These are phyloP conservation scores for Pichia ethanolica DNA, from an alignment of 805 yeast genomes.

Conservation along the genomic window DNA sequence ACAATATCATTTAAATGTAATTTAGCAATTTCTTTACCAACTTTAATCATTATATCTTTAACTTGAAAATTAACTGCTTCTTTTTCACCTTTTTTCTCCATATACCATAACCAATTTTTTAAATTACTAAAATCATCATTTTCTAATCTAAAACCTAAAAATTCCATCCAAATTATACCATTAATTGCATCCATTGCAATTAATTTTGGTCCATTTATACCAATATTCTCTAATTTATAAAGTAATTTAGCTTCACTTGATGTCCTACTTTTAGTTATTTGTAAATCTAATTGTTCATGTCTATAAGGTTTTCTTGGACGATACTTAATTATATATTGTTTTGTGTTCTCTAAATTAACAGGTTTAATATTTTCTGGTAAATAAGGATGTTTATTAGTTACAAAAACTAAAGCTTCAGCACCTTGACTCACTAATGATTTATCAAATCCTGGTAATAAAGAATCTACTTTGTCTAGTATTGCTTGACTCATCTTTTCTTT, in stretches of 20 bases:
- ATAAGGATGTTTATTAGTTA: slow-evolving; percentile 61
- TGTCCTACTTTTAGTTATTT: slow-evolving; percentile 74
- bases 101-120: slow-evolving; percentile 67
- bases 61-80: slow-evolving; percentile 28
- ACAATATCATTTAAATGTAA: slow-evolving; percentile 72
- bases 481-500: slow-evolving; percentile 42
- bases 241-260: slow-evolving; percentile 76
- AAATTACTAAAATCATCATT: slow-evolving; percentile 52
- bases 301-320: slow-evolving; percentile 89
- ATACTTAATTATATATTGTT: slow-evolving; percentile 61
- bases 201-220: slow-evolving; percentile 63
- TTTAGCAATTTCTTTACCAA: slow-evolving; percentile 62
- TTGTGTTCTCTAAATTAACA: slow-evolving; percentile 18
- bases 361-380: slow-evolving; percentile 28
- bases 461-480: slow-evolving; percentile 37
- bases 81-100: slow-evolving; percentile 30
- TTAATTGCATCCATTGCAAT: slow-evolving; percentile 67
- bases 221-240: slow-evolving; percentile 45
- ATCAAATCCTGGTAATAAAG: slow-evolving; percentile 41
- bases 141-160: slow-evolving; percentile 49
- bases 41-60: slow-evolving; percentile 37
- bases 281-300: slow-evolving; percentile 72
- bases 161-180: slow-evolving; percentile 89
- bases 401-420: slow-evolving; percentile 81
- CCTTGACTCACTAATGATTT: slow-evolving; percentile 68